Evolutionary conservation across 768 basidiomycete species (phyloP), one percentile per base, ranked within the genome.

Genomic region (Lactarius vividus): DNA sequence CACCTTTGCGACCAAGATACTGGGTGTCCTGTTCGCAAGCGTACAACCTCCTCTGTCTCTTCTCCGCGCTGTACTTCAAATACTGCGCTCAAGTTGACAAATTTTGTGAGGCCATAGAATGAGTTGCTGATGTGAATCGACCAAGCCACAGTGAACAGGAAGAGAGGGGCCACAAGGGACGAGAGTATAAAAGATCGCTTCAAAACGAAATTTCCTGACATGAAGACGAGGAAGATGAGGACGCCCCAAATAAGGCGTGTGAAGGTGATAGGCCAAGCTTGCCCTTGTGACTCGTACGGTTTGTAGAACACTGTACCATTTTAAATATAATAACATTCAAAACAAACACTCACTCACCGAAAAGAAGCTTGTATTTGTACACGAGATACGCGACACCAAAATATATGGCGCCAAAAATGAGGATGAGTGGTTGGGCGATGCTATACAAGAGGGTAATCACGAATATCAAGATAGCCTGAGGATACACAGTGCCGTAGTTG

Each of bases 211-310:
- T 97, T 90, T 56, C 96, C 96, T 54, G 88, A 92, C 97, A 98
- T 98, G 82, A 98, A 97, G 54, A 95, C 74, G 63, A 96, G 87
- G 82, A 96, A 98, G 61, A 96, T 92, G 74, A 96, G 74, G 63
- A 98, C 84, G 54, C 92, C 96, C 89, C 92, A 93, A 37, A 96
- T 88, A 46, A 97, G 85, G 8, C 96, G 91, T 31, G 87, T 84
- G 75, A 96, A 98, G 0, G 97, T 96, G 70, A 98, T 87, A 0
- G 94, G 94, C 96, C 97, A 98, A 1, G 96, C 97, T 78, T 98
- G 95, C 2, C 97, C 97, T 71, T 91, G 91, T 2, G 92, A 94
- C 77, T 98, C 96, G 76, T 98, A 98, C 0, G 97, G 96, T 73
- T 98, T 98, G 80, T 97, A 97, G 80, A 96, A 98, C 23, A 98